Evolutionary conservation across 2,329 filamentous ascomycete species (phyloP).

Genomic region (Aureobasidium lini): DNA sequence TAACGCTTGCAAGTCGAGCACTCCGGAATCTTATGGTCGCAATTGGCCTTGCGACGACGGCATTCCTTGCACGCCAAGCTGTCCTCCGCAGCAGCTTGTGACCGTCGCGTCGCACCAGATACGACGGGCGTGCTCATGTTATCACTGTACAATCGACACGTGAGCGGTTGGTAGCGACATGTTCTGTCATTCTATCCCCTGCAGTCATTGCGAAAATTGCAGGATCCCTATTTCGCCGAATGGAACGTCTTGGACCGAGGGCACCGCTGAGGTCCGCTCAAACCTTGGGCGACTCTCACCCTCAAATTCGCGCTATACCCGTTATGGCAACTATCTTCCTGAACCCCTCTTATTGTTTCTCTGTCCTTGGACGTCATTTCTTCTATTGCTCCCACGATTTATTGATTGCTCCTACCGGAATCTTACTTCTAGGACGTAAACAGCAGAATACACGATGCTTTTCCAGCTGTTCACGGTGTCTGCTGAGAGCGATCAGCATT

Average conservation of each 20-base stretch:
- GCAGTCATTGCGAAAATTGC: neutral
- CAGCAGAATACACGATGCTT: too few species aligned
- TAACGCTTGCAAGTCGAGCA: constrained; percentile 10
- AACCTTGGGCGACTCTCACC: constrained; percentile 7
- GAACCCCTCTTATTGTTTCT: neutral
- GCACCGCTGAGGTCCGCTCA: neutral
- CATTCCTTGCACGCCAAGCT: constrained; percentile 12
- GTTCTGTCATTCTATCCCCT: constrained; percentile 1
- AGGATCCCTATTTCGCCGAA: constrained; percentile 2
- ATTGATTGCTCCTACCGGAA: too few species aligned
- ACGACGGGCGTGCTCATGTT: constrained; percentile 5
- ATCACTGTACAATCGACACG: neutral
- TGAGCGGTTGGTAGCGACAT: constrained; percentile 3
- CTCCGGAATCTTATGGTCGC: constrained; percentile 13
- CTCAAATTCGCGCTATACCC: neutral
- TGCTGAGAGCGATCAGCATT: too few species aligned
- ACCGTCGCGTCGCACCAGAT: neutral
- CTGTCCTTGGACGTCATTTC: neutral
- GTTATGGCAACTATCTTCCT: neutral
- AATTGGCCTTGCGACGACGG: constrained; percentile 11
- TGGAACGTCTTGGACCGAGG: neutral
- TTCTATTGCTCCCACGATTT: neutral
- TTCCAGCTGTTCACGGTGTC: too few species aligned
- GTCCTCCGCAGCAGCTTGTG: constrained; percentile 9
- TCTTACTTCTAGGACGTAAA: too few species aligned